These are phyloP conservation scores for Ascodesmis nigricans DNA, from an alignment of 495 filamentous ascomycete genomes.

Conservation along the genomic window DNA sequence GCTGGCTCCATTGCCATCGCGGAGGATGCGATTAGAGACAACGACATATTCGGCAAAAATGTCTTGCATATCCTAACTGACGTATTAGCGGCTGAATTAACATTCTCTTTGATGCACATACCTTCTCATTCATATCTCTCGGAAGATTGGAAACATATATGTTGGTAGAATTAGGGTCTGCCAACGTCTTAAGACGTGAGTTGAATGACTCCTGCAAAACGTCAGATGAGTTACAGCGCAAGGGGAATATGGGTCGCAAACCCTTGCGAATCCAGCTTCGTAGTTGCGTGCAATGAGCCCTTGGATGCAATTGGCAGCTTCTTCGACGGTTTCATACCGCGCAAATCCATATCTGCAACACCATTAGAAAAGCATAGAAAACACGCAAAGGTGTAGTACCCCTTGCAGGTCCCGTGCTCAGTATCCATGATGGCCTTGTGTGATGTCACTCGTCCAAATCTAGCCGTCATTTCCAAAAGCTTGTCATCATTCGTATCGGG, in stretches of 20 bases:
- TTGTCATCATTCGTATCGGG: constrained; percentile 88
- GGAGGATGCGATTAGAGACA: constrained; percentile 77
- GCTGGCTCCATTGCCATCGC: constrained; percentile 69
- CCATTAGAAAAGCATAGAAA: constrained; percentile 8
- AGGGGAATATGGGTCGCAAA: constrained; percentile 3
- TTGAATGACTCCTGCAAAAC: constrained; percentile 70
- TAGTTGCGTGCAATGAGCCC: constrained; percentile 88
- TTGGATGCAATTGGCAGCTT: constrained; percentile 86
- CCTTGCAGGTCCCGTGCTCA: constrained; percentile 78
- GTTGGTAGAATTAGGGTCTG: constrained; percentile 71
- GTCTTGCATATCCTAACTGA: constrained; percentile 39
- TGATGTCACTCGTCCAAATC: constrained; percentile 77
- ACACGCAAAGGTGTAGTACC: constrained; percentile 31
- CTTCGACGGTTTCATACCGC: constrained; percentile 64
- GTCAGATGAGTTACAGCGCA: no score
- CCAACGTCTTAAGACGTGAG: constrained; percentile 75
- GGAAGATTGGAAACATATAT: constrained; percentile 94
- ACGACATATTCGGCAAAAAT: constrained; percentile 70
- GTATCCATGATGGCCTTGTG: constrained; percentile 96
- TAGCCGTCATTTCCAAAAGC: constrained; percentile 53
- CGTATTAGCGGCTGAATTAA: constrained; percentile 12
- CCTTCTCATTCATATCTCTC: constrained; percentile 67
- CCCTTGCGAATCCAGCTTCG: constrained; percentile 87
- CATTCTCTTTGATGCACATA: constrained; percentile 25
- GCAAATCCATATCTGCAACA: constrained; percentile 71